These are phyloP conservation scores for Hymenochaete sp. DNA, from an alignment of 1,284 basidiomycete genomes.

Conservation along the genomic window DNA sequence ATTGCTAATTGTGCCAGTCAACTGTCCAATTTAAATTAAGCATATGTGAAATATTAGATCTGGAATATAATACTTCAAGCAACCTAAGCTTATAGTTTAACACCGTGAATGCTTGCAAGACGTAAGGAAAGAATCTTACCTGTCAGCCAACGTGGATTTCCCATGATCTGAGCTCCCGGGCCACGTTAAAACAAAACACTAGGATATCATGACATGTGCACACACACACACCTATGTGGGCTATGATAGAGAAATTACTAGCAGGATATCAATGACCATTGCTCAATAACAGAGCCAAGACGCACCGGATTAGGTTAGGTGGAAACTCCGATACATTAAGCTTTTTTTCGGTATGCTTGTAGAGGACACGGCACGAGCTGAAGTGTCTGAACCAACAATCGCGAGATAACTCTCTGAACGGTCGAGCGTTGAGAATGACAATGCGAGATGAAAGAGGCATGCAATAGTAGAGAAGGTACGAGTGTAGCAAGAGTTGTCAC, in stretches of 20 bases:
- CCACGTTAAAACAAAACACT: not conserved
- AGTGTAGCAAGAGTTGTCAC: too few relatives aligned
- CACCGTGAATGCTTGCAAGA: not conserved
- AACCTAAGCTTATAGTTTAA: slow-evolving; percentile 33
- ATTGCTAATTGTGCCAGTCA: slow-evolving; percentile 80
- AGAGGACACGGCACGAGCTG: not conserved
- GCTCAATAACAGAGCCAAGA: slow-evolving; percentile 1
- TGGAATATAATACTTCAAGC: slow-evolving; percentile 45
- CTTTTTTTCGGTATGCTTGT: slow-evolving; percentile 1
- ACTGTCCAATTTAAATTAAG: slow-evolving; percentile 33
- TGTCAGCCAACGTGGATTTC: slow-evolving; percentile 87
- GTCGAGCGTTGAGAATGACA: too few relatives aligned
- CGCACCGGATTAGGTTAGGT: slow-evolving; percentile 67
- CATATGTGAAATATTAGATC: not conserved
- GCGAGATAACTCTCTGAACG: too few relatives aligned
- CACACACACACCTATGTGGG: slow-evolving; percentile 69
- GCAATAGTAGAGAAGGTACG: too few relatives aligned
- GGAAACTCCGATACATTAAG: slow-evolving; percentile 64
- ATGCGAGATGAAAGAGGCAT: too few relatives aligned
- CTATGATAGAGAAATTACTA: slow-evolving; percentile 94
- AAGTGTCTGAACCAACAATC: too few relatives aligned
- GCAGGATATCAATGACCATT: not conserved
- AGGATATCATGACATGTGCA: not conserved
- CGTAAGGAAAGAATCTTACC: slow-evolving; percentile 33
- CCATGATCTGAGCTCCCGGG: slow-evolving; percentile 72